Conservation (phyloP, 768 basidiomycete species). For the Termitomyces bulborhizus region DNA sequence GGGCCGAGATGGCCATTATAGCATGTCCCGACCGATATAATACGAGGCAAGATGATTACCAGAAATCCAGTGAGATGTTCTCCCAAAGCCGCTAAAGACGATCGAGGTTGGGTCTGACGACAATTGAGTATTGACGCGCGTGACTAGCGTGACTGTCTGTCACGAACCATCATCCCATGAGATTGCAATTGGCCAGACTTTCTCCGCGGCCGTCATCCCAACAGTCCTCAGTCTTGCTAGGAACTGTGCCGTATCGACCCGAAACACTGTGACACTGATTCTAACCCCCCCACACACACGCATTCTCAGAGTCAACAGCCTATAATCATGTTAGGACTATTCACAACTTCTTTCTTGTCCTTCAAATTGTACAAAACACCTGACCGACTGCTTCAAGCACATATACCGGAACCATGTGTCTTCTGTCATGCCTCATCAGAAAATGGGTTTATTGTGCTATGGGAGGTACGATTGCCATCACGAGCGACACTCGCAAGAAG, state of each 20-base stretch:
- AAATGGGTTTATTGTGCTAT: slow-evolving; percentile 41
- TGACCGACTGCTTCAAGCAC: neutral
- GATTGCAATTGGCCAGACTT: no score
- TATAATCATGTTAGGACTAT: slow-evolving; percentile 4
- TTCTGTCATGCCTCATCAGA: slow-evolving; percentile 40
- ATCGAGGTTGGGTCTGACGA: neutral
- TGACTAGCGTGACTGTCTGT: neutral
- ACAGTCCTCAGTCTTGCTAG: neutral
- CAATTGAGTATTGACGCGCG: neutral
- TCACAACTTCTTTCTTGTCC: slow-evolving; percentile 6
- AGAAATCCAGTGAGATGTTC: neutral
- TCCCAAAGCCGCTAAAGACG: neutral
- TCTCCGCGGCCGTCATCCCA: no score
- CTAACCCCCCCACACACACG: no score
- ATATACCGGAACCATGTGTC: slow-evolving; percentile 18
- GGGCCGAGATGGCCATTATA: neutral
- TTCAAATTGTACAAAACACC: slow-evolving; percentile 2
- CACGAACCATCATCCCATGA: no score
- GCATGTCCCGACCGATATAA: neutral
- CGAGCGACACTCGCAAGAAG: neutral
- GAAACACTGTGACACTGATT: neutral
- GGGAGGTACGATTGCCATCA: slow-evolving; percentile 32
- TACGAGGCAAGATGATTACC: neutral
- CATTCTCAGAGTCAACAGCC: neutral
- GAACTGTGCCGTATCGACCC: neutral